Evolutionary conservation across 2,329 filamentous ascomycete species (phyloP).

Genomic region (Aureobasidium sp.): DNA sequence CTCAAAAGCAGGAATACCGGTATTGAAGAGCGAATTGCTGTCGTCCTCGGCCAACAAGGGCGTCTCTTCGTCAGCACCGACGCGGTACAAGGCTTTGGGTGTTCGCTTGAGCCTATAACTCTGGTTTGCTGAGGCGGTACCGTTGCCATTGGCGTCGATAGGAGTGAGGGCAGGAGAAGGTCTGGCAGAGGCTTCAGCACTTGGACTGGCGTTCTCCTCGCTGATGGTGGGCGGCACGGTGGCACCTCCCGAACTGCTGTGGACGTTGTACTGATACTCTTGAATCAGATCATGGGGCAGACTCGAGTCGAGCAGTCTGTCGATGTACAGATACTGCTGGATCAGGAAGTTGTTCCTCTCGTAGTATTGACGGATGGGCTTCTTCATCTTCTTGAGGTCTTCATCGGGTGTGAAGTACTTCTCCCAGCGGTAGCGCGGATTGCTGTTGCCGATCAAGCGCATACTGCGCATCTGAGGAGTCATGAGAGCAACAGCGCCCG

Average conservation of each 20-base stretch:
- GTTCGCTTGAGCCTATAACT: slow-evolving; percentile 60
- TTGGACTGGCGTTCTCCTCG: slow-evolving; percentile 49
- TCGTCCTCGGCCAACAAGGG: slow-evolving; percentile 50
- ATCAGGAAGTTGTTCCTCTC: slow-evolving; percentile 82
- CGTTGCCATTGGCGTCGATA: slow-evolving; percentile 15
- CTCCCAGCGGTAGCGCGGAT: slow-evolving; percentile 77
- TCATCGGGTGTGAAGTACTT: slow-evolving; percentile 77
- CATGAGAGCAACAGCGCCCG: slow-evolving; percentile 36
- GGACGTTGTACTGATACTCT: slow-evolving; percentile 65
- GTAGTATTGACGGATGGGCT: slow-evolving; percentile 75
- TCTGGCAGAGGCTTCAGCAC: slow-evolving; percentile 25
- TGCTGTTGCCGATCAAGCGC: slow-evolving; percentile 80
- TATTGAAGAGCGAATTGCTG: slow-evolving; percentile 31
- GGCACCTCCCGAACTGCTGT: background rate
- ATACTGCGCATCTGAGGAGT: slow-evolving; percentile 68
- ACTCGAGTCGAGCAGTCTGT: slow-evolving; percentile 80
- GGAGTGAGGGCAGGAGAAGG: slow-evolving; percentile 38
- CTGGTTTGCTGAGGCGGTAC: slow-evolving; percentile 17
- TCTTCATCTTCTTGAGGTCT: slow-evolving; percentile 63
- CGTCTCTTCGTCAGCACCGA: slow-evolving; percentile 52
- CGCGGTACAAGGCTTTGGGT: slow-evolving; percentile 76
- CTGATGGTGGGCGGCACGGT: slow-evolving; percentile 60
- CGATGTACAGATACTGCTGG: slow-evolving; percentile 89
- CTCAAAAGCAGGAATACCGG: slow-evolving; percentile 58
- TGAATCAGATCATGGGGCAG: slow-evolving; percentile 87